Evolutionary conservation across 192 early-diverging fungal genomes (phyloP).

Genomic region (Coemansia sp.): DNA sequence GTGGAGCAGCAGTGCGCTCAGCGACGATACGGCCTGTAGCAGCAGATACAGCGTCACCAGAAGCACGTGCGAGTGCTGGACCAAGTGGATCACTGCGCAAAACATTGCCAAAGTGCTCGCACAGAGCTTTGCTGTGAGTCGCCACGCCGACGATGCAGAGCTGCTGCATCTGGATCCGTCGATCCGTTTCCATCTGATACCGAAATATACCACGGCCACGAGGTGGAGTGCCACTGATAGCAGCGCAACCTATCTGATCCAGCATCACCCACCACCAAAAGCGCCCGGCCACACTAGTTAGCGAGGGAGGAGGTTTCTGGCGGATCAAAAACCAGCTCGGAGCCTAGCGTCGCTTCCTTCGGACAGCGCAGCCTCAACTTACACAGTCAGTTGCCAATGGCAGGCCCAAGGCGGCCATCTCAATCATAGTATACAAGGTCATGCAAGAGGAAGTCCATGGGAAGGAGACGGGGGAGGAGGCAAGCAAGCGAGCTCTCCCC

Average conservation of each 20-base stretch:
- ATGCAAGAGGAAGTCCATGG: too few species aligned
- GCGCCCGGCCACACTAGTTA: too few species aligned
- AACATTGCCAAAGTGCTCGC: background rate
- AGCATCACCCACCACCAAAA: too few species aligned
- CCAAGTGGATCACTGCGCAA: background rate
- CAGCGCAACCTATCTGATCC: background rate
- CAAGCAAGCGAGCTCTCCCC: too few species aligned
- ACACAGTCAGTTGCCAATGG: too few species aligned
- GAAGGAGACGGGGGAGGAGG: too few species aligned
- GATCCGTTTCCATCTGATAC: background rate
- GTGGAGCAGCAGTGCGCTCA: conserved; percentile 3
- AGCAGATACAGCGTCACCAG: background rate
- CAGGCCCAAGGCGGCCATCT: too few species aligned
- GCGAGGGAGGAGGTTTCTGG: too few species aligned
- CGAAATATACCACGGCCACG: background rate
- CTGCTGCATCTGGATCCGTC: background rate
- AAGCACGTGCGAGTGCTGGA: background rate
- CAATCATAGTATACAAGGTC: too few species aligned
- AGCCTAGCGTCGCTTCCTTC: too few species aligned
- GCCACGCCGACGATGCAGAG: background rate
- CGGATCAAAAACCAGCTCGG: too few species aligned
- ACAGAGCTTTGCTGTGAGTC: background rate
- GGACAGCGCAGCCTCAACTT: too few species aligned
- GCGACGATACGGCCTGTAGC: background rate
- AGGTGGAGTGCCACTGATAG: background rate